Evolutionary conservation across 2,329 filamentous ascomycete species (phyloP).

Genomic region (Phialemonium atrogriseum): DNA sequence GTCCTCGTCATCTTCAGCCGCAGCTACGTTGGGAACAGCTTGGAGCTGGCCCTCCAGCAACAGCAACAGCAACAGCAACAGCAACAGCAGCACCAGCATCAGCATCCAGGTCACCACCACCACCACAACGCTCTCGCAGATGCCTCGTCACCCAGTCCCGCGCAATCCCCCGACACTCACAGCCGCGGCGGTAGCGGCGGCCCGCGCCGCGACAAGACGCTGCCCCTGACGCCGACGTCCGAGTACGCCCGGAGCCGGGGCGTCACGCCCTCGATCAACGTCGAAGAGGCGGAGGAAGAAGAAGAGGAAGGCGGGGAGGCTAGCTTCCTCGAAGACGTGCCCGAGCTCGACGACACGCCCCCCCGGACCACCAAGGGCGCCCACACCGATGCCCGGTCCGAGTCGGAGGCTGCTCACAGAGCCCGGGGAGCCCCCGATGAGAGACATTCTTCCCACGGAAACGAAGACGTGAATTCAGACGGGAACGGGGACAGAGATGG

Average conservation of each 20-base stretch:
- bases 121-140: constrained; percentile 1
- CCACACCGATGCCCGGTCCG: background rate
- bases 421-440: background rate
- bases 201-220: constrained; percentile 1
- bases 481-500: background rate
- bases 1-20: constrained; percentile 76
- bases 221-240: constrained; percentile 2
- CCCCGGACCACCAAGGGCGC: background rate
- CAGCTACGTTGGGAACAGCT: constrained; percentile 17
- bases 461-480: background rate
- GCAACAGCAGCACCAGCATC: constrained; percentile 1
- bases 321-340: background rate
- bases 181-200: background rate
- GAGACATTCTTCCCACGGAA: too few species aligned
- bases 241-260: constrained; percentile 1
- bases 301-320: too few species aligned
- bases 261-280: constrained; percentile 1
- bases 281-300: background rate
- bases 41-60: background rate
- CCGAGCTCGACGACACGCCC: background rate
- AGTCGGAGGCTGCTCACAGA: constrained; percentile 1
- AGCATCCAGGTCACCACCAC: constrained; percentile 2
- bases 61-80: constrained; percentile 1
- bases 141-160: background rate
- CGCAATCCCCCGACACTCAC: background rate